Evolutionary conservation across 805 yeast species (phyloP).

Genomic region (Limtongia smithiae): DNA sequence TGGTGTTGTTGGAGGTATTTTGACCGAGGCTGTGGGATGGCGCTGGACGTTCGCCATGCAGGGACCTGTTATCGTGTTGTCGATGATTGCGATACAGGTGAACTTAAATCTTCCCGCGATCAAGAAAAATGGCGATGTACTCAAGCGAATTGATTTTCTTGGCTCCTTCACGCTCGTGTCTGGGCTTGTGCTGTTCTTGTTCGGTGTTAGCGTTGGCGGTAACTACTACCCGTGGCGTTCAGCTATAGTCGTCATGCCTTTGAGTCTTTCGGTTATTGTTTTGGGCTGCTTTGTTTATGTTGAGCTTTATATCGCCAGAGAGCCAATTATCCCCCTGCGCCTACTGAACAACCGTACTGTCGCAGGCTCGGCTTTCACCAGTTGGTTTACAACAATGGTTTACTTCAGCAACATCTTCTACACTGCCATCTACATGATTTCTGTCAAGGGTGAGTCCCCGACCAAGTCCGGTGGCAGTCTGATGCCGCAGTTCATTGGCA

Average conservation of each 20-base stretch:
- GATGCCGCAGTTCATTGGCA: constrained; percentile 58
- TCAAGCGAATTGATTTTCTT: constrained; percentile 59
- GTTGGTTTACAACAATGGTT: constrained; percentile 69
- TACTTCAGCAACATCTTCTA: constrained; percentile 61
- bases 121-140: constrained; percentile 40
- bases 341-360: constrained; percentile 58
- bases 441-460: constrained; percentile 52
- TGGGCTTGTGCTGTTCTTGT: constrained; percentile 53
- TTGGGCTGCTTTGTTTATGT: constrained; percentile 45
- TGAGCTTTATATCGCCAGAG: constrained; percentile 50
- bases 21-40: constrained; percentile 59
- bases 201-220: constrained; percentile 67
- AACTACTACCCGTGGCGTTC: constrained; percentile 48
- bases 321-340: constrained; percentile 65
- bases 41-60: constrained; percentile 45
- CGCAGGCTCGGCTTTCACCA: constrained; percentile 59
- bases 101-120: constrained; percentile 29
- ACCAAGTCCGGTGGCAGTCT: constrained; percentile 54
- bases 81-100: constrained; percentile 35
- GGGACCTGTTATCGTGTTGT: constrained; percentile 41
- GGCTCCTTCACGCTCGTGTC: constrained; percentile 60
- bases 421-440: constrained; percentile 61
- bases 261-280: constrained; percentile 36
- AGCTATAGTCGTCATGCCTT: constrained; percentile 39
- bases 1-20: constrained; percentile 54